Evolutionary conservation across 306 rosid species (phyloP).

Genomic region (Rosa rugosa): DNA sequence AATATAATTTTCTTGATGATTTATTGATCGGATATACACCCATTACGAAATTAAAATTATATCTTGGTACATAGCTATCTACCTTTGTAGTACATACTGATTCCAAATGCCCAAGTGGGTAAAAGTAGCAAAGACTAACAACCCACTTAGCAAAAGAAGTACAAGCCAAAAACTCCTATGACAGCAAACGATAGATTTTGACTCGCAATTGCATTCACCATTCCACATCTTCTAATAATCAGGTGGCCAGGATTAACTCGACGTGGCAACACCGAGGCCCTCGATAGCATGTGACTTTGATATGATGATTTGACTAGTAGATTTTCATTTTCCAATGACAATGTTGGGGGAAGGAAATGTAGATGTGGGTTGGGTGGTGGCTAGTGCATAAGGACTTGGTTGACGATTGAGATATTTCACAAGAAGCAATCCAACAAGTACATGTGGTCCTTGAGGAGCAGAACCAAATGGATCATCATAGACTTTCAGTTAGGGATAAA

Average conservation of each 20-base stretch:
- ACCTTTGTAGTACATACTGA: too few species aligned
- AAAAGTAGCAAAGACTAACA: neutral
- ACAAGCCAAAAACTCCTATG: neutral
- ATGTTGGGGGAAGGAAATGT: neutral
- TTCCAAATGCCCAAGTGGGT: neutral
- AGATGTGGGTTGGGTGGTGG: constrained; percentile 10
- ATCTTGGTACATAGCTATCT: too few species aligned
- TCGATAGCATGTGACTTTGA: neutral
- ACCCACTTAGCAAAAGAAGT: neutral
- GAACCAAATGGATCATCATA: neutral
- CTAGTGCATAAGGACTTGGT: neutral
- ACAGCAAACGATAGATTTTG: neutral
- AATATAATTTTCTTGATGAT: too few species aligned
- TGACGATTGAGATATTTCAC: neutral
- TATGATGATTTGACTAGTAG: neutral
- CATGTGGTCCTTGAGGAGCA: neutral
- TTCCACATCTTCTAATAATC: neutral
- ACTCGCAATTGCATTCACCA: neutral
- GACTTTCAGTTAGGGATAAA: neutral
- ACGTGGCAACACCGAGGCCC: neutral
- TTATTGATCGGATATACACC: too few species aligned
- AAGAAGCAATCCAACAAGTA: neutral
- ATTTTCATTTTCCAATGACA: neutral
- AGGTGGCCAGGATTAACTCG: neutral
- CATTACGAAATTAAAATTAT: too few species aligned